Evolutionary conservation across 805 yeast species (phyloP).

Genomic region (Hanseniaspora vineae): DNA sequence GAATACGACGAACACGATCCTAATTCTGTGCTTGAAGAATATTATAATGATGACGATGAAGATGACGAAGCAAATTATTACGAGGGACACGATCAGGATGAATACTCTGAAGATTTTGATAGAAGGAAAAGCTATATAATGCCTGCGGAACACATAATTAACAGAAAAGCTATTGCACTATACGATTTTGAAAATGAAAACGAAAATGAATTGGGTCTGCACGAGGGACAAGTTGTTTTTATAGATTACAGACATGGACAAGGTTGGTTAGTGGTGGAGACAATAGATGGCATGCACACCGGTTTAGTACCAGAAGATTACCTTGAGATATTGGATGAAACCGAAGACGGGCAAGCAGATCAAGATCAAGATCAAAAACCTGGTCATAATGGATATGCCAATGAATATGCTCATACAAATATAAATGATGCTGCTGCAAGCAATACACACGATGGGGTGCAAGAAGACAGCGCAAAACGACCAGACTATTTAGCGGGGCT

Average conservation of each 20-base stretch:
- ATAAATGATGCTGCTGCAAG: neutral
- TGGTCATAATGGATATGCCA: neutral
- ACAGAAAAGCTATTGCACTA: conserved; percentile 62
- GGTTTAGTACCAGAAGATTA: conserved; percentile 95
- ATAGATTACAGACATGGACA: conserved; percentile 90
- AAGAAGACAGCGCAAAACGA: neutral
- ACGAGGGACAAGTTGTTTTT: conserved; percentile 74
- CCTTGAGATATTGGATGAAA: conserved; percentile 38
- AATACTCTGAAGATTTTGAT: conserved; percentile 8
- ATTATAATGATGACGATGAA: conserved; percentile 2
- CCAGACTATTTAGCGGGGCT: neutral
- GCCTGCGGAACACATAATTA: conserved; percentile 28
- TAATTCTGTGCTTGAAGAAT: neutral
- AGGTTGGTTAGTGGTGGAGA: conserved; percentile 92
- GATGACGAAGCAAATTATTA: neutral
- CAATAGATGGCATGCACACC: conserved; percentile 32
- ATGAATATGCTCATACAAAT: too few relatives aligned
- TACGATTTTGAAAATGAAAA: conserved; percentile 89
- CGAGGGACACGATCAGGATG: conserved; percentile 7
- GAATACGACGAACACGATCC: conserved; percentile 4
- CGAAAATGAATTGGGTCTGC: conserved; percentile 73
- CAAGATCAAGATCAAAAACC: conserved; percentile 11
- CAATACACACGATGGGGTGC: neutral
- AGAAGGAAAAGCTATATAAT: conserved; percentile 22
- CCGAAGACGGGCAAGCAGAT: conserved; percentile 8